Evolutionary conservation across 2,329 filamentous ascomycete species (phyloP).

Genomic region (Calonectria naviculata): DNA sequence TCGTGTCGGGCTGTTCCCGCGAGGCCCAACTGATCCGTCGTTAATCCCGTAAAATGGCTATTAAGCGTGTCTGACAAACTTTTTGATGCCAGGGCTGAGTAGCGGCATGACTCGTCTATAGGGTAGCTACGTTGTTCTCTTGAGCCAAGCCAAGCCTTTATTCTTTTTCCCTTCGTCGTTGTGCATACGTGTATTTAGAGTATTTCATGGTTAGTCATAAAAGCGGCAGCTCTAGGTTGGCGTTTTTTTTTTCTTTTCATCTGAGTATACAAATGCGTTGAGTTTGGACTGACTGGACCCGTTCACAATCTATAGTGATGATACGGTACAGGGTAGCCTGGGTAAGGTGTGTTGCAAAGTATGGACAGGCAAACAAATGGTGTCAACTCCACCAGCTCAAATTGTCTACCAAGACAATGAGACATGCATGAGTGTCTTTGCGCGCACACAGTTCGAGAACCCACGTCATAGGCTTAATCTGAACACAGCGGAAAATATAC

Average conservation of each 20-base stretch:
- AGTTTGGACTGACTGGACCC: too few relatives aligned
- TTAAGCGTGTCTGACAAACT: not conserved
- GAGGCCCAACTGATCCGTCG: not conserved
- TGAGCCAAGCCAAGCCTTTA: not conserved
- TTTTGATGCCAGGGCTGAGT: not conserved
- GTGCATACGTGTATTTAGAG: too few relatives aligned
- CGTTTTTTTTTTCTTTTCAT: too few relatives aligned
- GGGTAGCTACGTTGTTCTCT: not conserved
- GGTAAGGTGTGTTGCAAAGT: not conserved
- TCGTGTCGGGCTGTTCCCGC: not conserved
- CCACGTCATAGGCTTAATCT: not conserved
- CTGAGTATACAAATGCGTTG: too few relatives aligned
- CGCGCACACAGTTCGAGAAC: not conserved
- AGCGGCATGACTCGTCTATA: not conserved
- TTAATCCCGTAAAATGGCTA: not conserved
- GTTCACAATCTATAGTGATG: too few relatives aligned
- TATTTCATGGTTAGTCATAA: too few relatives aligned
- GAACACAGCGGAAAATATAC: not conserved
- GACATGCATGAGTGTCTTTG: not conserved
- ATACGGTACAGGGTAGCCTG: not conserved
- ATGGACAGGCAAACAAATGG: not conserved
- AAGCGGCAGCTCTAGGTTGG: too few relatives aligned
- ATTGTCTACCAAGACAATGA: not conserved
- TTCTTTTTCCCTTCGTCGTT: too few relatives aligned
- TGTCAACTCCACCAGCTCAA: not conserved